Percentiles rank a stretch among this genome's conserved stretches.
phyloP scores from a whole-genome alignment of 176 grass and related monocot genomes.

The Saccharum officinarum region DNA sequence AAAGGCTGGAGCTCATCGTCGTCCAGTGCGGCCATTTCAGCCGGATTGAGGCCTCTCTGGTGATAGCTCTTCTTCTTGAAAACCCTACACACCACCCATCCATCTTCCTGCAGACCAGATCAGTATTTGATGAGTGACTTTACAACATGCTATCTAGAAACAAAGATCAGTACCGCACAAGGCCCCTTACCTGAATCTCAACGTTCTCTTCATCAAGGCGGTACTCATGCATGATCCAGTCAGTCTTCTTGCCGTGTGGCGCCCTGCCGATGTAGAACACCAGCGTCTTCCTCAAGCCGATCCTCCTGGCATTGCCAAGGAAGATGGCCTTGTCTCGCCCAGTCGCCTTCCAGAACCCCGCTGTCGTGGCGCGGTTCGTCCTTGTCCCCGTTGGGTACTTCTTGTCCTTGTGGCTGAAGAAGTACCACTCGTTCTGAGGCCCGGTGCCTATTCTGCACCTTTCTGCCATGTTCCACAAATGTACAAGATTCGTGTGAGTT shows the following conservation, averaged over 20 bases:
- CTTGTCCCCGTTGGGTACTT: slow-evolving; percentile 94
- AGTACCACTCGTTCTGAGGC: slow-evolving; percentile 97
- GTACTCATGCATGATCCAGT: slow-evolving; percentile 91
- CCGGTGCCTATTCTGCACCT: slow-evolving; percentile 85
- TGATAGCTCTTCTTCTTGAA: slow-evolving; percentile 95
- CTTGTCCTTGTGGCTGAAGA: slow-evolving; percentile 98
- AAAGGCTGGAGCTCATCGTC: slow-evolving; percentile 66
- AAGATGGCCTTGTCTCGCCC: slow-evolving; percentile 89
- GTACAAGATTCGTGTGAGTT: background rate
- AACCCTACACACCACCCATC: slow-evolving; percentile 97
- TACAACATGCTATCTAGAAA: background rate
- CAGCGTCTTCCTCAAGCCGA: slow-evolving; percentile 92
- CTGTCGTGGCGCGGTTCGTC: slow-evolving; percentile 85
- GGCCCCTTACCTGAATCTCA: slow-evolving; percentile 54
- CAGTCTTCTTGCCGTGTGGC: slow-evolving; percentile 78
- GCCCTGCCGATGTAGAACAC: slow-evolving; percentile 98
- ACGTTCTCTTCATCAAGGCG: slow-evolving; percentile 66
- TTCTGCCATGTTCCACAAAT: slow-evolving; percentile 42
- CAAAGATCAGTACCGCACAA: background rate
- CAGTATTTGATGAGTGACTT: background rate
- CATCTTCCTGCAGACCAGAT: slow-evolving; percentile 79
- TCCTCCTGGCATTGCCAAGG: slow-evolving; percentile 55
- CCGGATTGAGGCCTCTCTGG: slow-evolving; percentile 45
- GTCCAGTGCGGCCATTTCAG: slow-evolving; percentile 37
- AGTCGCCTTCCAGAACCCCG: slow-evolving; percentile 93